Percentiles rank a stretch among this genome's conserved stretches.
Conservation (phyloP, 805 yeast species). For the Metschnikowia matae region DNA sequence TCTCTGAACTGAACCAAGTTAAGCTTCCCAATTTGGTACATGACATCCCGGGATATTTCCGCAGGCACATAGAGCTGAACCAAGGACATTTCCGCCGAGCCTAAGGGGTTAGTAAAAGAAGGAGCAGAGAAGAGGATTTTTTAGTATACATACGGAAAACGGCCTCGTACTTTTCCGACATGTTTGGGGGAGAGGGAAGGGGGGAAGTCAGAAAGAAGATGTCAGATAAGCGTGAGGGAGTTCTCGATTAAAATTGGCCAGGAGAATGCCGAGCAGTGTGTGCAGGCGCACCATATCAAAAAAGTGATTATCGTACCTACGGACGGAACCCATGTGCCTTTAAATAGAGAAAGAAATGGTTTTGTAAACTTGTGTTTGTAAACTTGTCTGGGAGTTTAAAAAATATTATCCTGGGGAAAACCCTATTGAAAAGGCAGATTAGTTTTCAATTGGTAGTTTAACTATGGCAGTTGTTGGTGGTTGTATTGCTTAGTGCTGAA, state of each 20-base stretch:
- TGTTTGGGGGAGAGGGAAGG: slow-evolving; percentile 3
- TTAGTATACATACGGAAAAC: slow-evolving; percentile 39
- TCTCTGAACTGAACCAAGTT: slow-evolving; percentile 88
- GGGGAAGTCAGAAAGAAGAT: not conserved
- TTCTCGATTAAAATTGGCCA: slow-evolving; percentile 3
- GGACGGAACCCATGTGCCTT: too few species aligned
- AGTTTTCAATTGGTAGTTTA: too few species aligned
- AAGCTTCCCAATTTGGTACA: slow-evolving; percentile 81
- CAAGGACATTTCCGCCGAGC: slow-evolving; percentile 97
- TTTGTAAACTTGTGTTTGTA: too few species aligned
- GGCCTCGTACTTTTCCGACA: slow-evolving; percentile 40
- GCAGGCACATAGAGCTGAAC: slow-evolving; percentile 88
- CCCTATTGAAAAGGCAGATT: too few species aligned
- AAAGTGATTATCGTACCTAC: not conserved
- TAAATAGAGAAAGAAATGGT: too few species aligned
- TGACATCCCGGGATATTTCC: slow-evolving; percentile 82
- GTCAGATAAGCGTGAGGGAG: slow-evolving; percentile 5
- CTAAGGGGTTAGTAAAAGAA: slow-evolving; percentile 21
- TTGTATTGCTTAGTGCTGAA: too few species aligned
- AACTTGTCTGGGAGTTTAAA: too few species aligned
- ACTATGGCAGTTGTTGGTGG: too few species aligned
- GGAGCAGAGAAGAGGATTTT: not conserved
- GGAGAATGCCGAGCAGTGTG: slow-evolving; percentile 4
- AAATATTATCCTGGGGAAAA: too few species aligned
- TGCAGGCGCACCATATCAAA: not conserved